These are phyloP conservation scores for Candida nonsorbophila DNA, from an alignment of 805 yeast species.

Conservation along the genomic window DNA sequence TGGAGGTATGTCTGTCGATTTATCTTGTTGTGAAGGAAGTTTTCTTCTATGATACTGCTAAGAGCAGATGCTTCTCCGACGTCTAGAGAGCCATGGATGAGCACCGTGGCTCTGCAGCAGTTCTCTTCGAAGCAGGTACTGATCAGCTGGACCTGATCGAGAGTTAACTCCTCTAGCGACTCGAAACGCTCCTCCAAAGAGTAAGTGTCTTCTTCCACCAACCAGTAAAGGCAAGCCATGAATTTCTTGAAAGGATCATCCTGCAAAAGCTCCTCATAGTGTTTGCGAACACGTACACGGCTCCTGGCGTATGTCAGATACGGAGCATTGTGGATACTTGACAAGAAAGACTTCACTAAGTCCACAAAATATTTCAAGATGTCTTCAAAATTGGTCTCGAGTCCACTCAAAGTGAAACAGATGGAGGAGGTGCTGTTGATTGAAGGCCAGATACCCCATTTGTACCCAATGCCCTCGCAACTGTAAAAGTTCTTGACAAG, in stretches of 20 bases:
- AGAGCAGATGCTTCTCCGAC: no score
- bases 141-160: no score
- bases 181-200: slow-evolving; percentile 49
- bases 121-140: no score
- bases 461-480: slow-evolving; percentile 48
- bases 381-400: slow-evolving; percentile 29
- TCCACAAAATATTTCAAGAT: slow-evolving; percentile 29
- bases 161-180: slow-evolving; percentile 47
- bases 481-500: slow-evolving; percentile 44
- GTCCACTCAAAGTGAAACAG: slow-evolving; percentile 50
- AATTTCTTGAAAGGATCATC: slow-evolving; percentile 45
- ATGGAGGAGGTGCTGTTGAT: slow-evolving; percentile 50
- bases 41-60: no score
- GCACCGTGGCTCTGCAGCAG: no score
- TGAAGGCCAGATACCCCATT: slow-evolving; percentile 55
- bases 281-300: slow-evolving; percentile 41
- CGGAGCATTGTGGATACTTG: slow-evolving; percentile 6
- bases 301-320: slow-evolving; percentile 38
- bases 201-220: slow-evolving; percentile 56
- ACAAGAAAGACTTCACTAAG: slow-evolving; percentile 19
- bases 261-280: slow-evolving; percentile 39
- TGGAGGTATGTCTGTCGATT: no score
- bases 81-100: no score
- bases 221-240: slow-evolving; percentile 43
- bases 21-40: no score